Evolutionary conservation across 148 eudicot species (phyloP).

Genomic region (Diospyros lotus): DNA sequence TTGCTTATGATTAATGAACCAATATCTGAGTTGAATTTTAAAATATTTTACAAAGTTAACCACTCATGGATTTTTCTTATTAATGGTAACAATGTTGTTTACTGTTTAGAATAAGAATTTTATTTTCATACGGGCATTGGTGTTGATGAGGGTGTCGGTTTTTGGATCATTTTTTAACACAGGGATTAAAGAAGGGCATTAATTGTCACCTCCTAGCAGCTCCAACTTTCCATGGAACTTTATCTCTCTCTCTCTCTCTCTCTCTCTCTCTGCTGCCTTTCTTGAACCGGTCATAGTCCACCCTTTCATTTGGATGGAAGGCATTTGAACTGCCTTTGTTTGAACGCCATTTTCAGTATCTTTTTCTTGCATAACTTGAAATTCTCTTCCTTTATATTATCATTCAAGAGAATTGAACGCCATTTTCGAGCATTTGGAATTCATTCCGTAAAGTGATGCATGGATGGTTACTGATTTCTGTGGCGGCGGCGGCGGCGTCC

Average conservation of each 20-base stretch:
- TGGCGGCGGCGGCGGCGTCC: conserved; percentile 16
- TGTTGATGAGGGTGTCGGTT: conserved; percentile 3
- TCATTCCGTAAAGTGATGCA: conserved; percentile 23
- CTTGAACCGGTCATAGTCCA: conserved; percentile 37
- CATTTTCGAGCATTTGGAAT: not conserved
- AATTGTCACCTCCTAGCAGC: not conserved
- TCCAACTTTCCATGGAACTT: not conserved
- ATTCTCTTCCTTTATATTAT: not conserved
- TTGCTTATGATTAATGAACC: no score
- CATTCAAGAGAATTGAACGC: no score
- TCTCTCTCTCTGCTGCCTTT: conserved; percentile 22
- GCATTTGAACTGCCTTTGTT: not conserved
- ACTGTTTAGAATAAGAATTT: no score
- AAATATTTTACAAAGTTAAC: no score
- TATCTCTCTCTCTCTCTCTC: conserved; percentile 11
- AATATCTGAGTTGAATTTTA: no score
- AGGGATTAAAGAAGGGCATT: conserved; percentile 1
- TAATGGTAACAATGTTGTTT: no score
- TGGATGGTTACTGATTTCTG: conserved; percentile 22
- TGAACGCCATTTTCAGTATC: not conserved
- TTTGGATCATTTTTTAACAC: not conserved
- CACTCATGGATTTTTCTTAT: no score
- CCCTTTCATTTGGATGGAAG: not conserved
- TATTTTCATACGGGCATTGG: no score
- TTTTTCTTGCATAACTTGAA: not conserved